phyloP scores from a whole-genome alignment of 75 land plant genomes.

The Sequoiadendron giganteum region DNA sequence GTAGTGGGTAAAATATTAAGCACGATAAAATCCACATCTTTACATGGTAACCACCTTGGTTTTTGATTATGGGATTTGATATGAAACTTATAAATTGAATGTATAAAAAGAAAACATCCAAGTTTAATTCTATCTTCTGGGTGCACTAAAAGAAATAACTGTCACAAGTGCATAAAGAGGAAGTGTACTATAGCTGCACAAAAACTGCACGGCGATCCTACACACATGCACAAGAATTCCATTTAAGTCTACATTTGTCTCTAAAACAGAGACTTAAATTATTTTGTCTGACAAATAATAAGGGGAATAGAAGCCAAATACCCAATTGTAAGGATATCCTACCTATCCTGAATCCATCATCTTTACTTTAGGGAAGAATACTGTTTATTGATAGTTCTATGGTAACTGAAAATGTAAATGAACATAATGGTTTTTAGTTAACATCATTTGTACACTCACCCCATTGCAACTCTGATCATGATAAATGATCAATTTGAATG shows the following conservation, averaged over 20 bases:
- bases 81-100: background rate
- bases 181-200: slow-evolving; percentile 70
- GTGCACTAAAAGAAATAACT: slow-evolving; percentile 21
- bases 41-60: background rate
- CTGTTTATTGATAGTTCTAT: background rate
- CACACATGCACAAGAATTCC: background rate
- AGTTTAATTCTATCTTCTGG: background rate
- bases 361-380: background rate
- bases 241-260: background rate
- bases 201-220: slow-evolving; percentile 25
- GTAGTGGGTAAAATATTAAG: background rate
- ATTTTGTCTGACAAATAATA: background rate
- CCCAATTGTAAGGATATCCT: background rate
- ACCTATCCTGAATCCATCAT: background rate
- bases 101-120: background rate
- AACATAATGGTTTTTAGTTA: background rate
- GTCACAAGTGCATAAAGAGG: slow-evolving; percentile 72
- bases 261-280: background rate
- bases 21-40: background rate
- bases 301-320: background rate
- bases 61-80: background rate
- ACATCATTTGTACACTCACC: slow-evolving; percentile 18
- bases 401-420: background rate
- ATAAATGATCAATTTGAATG: slow-evolving; percentile 22
- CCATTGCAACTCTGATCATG: slow-evolving; percentile 27